phyloP scores from a whole-genome alignment of 495 filamentous ascomycete genomes.

The Penicillium paxilli region DNA sequence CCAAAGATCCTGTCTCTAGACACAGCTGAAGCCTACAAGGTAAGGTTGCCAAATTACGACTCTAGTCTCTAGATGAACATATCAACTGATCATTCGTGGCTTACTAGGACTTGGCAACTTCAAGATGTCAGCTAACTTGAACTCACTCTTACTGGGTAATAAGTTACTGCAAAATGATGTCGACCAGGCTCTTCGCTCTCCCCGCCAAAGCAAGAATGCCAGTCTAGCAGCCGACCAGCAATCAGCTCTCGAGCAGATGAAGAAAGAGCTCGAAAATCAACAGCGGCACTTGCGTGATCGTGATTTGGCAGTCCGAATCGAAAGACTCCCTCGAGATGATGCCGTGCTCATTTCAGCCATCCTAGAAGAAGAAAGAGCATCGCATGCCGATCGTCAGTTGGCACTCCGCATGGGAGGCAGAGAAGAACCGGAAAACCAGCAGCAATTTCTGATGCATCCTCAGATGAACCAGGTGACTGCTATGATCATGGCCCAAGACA shows the following conservation, averaged over 20 bases:
- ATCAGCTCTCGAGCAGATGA: neutral
- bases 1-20: too few species aligned
- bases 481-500: neutral
- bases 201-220: neutral
- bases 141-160: neutral
- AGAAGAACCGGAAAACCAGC: neutral
- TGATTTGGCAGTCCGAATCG: neutral
- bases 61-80: too few species aligned
- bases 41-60: too few species aligned
- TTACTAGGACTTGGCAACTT: neutral
- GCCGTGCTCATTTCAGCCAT: neutral
- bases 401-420: neutral
- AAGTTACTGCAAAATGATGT: neutral
- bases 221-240: neutral
- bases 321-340: neutral
- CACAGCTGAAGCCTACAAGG: too few species aligned
- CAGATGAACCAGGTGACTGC: neutral
- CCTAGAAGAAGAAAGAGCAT: neutral
- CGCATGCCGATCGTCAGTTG: neutral
- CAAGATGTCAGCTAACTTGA: neutral
- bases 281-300: neutral
- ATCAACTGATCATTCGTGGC: too few species aligned
- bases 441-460: neutral
- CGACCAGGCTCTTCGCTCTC: neutral
- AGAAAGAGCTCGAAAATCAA: neutral